Evolutionary conservation across 176 grass and related monocot genomes (phyloP).

Genomic region (Rhynchospora pubera): DNA sequence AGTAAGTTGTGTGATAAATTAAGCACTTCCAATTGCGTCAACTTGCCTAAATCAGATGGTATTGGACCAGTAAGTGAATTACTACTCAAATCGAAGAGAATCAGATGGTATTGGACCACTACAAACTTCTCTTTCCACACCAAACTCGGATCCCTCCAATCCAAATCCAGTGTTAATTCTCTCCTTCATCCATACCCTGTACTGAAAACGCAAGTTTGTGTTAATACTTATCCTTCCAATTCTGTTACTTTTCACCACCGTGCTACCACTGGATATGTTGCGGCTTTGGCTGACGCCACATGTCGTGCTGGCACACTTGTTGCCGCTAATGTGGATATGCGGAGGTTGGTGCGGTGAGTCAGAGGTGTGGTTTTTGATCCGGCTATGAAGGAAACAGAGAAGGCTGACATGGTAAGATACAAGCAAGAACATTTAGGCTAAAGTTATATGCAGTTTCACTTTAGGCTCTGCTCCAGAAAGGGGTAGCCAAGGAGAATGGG

Average conservation of each 20-base stretch:
- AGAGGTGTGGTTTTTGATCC: background rate
- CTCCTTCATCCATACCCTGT: background rate
- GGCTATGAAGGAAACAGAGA: background rate
- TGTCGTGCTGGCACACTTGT: constrained; percentile 16
- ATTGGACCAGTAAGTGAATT: constrained; percentile 59
- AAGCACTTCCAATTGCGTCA: constrained; percentile 41
- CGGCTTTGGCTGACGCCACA: constrained; percentile 28
- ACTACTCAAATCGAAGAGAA: constrained; percentile 79
- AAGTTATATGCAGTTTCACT: background rate
- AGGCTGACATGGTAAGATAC: constrained; percentile 7
- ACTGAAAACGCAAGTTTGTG: too few relatives aligned
- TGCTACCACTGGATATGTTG: constrained; percentile 39
- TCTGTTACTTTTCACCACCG: constrained; percentile 10
- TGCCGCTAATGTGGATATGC: constrained; percentile 6
- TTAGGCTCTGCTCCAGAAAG: too few relatives aligned
- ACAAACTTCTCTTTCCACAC: background rate
- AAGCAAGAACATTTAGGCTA: background rate
- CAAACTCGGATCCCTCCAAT: background rate
- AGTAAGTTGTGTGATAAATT: constrained; percentile 73
- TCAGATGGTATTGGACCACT: too few relatives aligned
- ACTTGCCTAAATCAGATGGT: constrained; percentile 50
- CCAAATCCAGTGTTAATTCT: constrained; percentile 3
- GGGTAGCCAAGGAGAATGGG: too few relatives aligned
- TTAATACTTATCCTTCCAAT: too few relatives aligned
- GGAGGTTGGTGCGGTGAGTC: constrained; percentile 6